Evolutionary conservation across 1,284 basidiomycete species (phyloP), one percentile per base, ranked within the genome.

Genomic region (Coniferiporia sulphurascens): DNA sequence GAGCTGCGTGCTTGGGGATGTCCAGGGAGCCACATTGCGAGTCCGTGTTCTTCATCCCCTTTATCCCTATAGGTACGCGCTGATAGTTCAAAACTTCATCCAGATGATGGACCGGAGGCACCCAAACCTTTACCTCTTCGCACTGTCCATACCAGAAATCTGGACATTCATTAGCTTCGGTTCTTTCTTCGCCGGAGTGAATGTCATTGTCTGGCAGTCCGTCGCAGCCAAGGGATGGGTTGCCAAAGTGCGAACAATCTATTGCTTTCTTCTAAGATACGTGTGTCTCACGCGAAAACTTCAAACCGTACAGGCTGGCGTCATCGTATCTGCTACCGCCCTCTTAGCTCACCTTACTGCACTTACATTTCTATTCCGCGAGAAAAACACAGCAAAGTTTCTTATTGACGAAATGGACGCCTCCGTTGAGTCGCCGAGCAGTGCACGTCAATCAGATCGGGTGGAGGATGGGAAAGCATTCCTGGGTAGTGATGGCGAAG

Each of bases 141-240:
- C 58, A 12, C 34, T 59, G 13, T 59, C 58, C 4, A 59, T 59
- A 19, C 58, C 58, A 17, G 58, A 59, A 32, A 38, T 54, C 19
- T 59, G 58, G 58, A 52, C 52, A 21, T 54, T 59, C 5, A 48
- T 59, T n/a, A 54, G 52, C 21, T 59, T 59, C 52, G 58, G 44
- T 17, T 19, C 58, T 13, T 59, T 59, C 48, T 59, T 59, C 45
- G 15, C 43, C 13, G 58, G 36, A 10, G 7, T 59, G n/a, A 19
- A 52, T 15, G 52, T 54, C 44, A 55, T 59, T 19, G 58, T 59
- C 19, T 59, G 58, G 58, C 51, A 59, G 44, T 32, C 45, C 13
- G 27, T 27, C 27, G 48, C 44, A 13, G 34, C 54, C 54, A 59
- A 59, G 45, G 58, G 58, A 9, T 59, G 58, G 58, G 41, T 48